Percentiles rank a stretch among this genome's conserved stretches.
phyloP scores from a whole-genome alignment of 1,284 basidiomycete species.

The Ceraceosorus guamensis region DNA sequence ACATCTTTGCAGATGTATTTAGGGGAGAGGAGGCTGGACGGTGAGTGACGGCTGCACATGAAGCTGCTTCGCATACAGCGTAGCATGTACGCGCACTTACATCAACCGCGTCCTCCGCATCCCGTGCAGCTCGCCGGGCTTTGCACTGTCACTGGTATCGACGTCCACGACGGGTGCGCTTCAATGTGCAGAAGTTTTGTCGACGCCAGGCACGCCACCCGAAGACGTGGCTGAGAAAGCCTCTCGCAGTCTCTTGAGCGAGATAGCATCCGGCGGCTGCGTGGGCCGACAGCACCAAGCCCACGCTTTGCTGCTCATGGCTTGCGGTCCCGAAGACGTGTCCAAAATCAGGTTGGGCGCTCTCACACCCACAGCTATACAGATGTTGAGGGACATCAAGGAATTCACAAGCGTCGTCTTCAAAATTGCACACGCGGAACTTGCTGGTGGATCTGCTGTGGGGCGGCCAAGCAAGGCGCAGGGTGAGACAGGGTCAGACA shows the following conservation, averaged over 20 bases:
- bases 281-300: conserved; percentile 83
- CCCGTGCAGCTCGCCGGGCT: conserved; percentile 68
- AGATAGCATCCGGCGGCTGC: conserved; percentile 77
- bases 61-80: not conserved
- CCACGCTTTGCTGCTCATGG: conserved; percentile 83
- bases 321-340: conserved; percentile 90
- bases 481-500: not conserved
- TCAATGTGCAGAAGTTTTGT: conserved; percentile 77
- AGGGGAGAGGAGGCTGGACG: conserved; percentile 81
- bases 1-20: conserved; percentile 96
- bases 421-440: conserved; percentile 48
- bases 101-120: not conserved
- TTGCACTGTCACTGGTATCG: conserved; percentile 79
- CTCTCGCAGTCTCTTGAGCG: conserved; percentile 67
- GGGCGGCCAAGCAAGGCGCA: too few species aligned
- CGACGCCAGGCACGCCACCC: conserved; percentile 58
- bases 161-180: conserved; percentile 86
- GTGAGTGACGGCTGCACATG: conserved; percentile 55
- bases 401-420: conserved; percentile 67
- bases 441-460: not conserved
- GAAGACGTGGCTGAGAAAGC: conserved; percentile 84
- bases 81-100: not conserved
- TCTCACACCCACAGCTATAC: conserved; percentile 67
- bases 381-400: conserved; percentile 78
- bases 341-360: conserved; percentile 77